Evolutionary conservation across 2,329 filamentous ascomycete species (phyloP).

Genomic region (Ploettnerulaceae sp.): DNA sequence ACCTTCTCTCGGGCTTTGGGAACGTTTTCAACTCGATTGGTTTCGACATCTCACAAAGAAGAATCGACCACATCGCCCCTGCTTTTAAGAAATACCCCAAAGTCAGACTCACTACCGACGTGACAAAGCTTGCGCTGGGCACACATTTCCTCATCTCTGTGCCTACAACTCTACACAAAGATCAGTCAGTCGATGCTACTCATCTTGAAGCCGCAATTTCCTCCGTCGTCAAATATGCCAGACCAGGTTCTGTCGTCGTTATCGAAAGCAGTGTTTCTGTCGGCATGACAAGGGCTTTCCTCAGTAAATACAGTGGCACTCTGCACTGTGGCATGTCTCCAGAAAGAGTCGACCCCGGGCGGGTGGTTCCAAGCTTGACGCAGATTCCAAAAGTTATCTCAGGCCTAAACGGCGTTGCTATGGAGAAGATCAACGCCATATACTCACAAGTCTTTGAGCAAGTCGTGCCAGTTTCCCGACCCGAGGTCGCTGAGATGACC

Average conservation of each 20-base stretch:
- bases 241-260: slow-evolving; percentile 1
- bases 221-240: not conserved
- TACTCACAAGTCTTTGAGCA: slow-evolving; percentile 45
- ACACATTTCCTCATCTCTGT: not conserved
- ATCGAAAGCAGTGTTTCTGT: slow-evolving; percentile 51
- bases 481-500: slow-evolving; percentile 54
- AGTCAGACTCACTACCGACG: not conserved
- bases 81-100: too few relatives aligned
- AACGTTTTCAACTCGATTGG: not conserved
- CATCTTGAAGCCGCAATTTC: not conserved
- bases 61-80: not conserved
- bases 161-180: not conserved
- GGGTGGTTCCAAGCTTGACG: slow-evolving; percentile 37
- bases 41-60: not conserved
- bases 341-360: slow-evolving; percentile 49
- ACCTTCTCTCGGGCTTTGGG: not conserved
- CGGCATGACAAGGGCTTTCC: slow-evolving; percentile 42
- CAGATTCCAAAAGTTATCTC: slow-evolving; percentile 51
- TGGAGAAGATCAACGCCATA: slow-evolving; percentile 43
- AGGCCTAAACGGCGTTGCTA: slow-evolving; percentile 44
- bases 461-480: slow-evolving; percentile 45
- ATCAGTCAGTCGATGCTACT: not conserved
- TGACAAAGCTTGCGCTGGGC: not conserved
- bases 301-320: too few relatives aligned
- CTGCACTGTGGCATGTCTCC: slow-evolving; percentile 50